phyloP scores from a whole-genome alignment of 768 basidiomycete genomes.

The Leccinum longicurvipes region DNA sequence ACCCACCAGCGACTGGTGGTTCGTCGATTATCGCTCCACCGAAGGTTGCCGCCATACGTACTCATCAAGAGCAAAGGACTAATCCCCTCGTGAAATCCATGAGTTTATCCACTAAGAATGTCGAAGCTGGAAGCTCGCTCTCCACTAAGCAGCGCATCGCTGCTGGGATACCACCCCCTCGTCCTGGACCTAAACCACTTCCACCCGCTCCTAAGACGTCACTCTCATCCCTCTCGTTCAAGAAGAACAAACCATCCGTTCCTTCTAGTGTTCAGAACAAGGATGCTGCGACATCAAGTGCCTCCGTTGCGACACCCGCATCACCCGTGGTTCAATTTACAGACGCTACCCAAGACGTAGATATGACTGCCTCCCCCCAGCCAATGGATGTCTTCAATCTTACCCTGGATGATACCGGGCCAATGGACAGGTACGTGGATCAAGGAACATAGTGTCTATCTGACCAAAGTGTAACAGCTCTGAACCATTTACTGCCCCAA shows the following conservation, averaged over 20 bases:
- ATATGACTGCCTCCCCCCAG: constrained; percentile 13
- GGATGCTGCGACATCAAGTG: constrained; percentile 6
- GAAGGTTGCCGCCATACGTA: constrained; percentile 17
- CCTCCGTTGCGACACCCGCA: constrained; percentile 1
- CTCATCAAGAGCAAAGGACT: constrained; percentile 29
- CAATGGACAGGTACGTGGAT: constrained; percentile 15
- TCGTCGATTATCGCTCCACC: constrained; percentile 9
- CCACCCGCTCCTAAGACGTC: constrained; percentile 19
- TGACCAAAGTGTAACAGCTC: constrained; percentile 1
- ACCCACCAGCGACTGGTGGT: background rate
- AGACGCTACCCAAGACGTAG: background rate
- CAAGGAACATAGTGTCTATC: background rate
- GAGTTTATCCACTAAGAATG: constrained; percentile 18
- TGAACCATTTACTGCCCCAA: constrained; percentile 2
- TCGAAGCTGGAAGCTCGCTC: constrained; percentile 36
- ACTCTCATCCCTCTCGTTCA: constrained; percentile 40
- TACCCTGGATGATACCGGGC: constrained; percentile 3
- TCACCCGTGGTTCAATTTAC: constrained; percentile 11
- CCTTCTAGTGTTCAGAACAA: constrained; percentile 9
- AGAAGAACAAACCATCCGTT: constrained; percentile 35
- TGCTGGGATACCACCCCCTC: constrained; percentile 37
- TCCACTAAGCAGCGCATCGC: constrained; percentile 51
- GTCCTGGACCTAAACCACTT: constrained; percentile 34
- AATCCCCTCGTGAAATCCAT: constrained; percentile 34
- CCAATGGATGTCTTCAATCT: constrained; percentile 21